Evolutionary conservation across 2,329 filamentous ascomycete genomes (phyloP).

Genomic region (Teratosphaeria epicoccoides): DNA sequence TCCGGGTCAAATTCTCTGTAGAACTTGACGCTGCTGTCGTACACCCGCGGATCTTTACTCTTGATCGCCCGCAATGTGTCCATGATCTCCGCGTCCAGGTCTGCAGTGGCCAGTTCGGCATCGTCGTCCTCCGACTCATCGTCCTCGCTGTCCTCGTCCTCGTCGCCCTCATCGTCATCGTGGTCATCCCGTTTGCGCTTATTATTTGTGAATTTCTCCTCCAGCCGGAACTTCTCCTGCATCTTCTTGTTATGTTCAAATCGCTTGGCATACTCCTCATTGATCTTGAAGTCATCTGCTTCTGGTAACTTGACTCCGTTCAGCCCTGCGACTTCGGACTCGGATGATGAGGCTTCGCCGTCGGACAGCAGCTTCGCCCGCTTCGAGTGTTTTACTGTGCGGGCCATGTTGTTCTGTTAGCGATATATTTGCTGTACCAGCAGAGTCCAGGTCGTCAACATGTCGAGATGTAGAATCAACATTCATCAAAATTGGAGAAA

Average conservation of each 20-base stretch:
- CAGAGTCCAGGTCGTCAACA: neutral
- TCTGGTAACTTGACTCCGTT: slow-evolving; percentile 15
- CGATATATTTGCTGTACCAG: neutral
- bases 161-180: slow-evolving; percentile 40
- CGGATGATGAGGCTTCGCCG: slow-evolving; percentile 7
- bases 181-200: slow-evolving; percentile 26
- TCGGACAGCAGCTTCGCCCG: slow-evolving; percentile 24
- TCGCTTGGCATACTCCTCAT: slow-evolving; percentile 75
- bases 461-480: neutral
- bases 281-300: slow-evolving; percentile 57
- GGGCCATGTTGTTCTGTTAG: slow-evolving; percentile 1
- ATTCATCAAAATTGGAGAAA: too few relatives aligned
- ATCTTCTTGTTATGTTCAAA: slow-evolving; percentile 98
- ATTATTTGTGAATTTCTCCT: slow-evolving; percentile 67
- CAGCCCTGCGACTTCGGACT: slow-evolving; percentile 7
- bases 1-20: slow-evolving; percentile 50
- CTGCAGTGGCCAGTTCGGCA: slow-evolving; percentile 73
- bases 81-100: slow-evolving; percentile 75
- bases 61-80: slow-evolving; percentile 80
- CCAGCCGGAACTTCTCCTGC: slow-evolving; percentile 70
- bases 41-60: slow-evolving; percentile 82
- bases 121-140: slow-evolving; percentile 80
- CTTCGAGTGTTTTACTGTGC: slow-evolving; percentile 17
- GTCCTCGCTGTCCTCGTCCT: slow-evolving; percentile 53
- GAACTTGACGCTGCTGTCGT: slow-evolving; percentile 70